phyloP scores from a whole-genome alignment of 768 basidiomycete species.

The Suillus sp. region DNA sequence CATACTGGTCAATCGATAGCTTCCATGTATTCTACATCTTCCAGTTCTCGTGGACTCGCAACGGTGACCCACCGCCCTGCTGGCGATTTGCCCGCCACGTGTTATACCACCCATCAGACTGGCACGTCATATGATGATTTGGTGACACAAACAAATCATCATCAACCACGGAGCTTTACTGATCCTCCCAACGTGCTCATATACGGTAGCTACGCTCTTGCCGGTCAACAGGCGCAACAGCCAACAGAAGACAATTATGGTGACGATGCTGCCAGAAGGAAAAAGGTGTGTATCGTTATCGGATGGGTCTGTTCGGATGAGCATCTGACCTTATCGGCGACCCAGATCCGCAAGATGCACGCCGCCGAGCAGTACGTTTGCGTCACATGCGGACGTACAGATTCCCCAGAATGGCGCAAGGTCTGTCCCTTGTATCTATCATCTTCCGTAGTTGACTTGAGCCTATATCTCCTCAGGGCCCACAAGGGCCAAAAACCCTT shows the following conservation, averaged over 20 bases:
- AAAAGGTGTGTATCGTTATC: constrained; percentile 49
- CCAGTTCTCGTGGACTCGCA: constrained; percentile 26
- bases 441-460: constrained; percentile 20
- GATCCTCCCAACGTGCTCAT: constrained; percentile 25
- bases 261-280: constrained; percentile 60
- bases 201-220: constrained; percentile 18
- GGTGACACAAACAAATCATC: constrained; percentile 15
- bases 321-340: constrained; percentile 6
- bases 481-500: constrained; percentile 93
- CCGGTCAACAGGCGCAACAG: constrained; percentile 10
- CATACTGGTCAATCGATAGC: constrained; percentile 19
- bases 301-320: background rate
- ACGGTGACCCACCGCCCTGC: constrained; percentile 15
- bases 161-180: constrained; percentile 16
- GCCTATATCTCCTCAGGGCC: constrained; percentile 57
- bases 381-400: constrained; percentile 90
- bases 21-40: constrained; percentile 30
- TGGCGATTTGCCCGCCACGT: constrained; percentile 17
- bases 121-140: constrained; percentile 22
- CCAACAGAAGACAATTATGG: constrained; percentile 42
- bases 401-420: constrained; percentile 98
- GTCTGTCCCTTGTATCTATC: constrained; percentile 34
- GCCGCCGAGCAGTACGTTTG: constrained; percentile 78
- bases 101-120: constrained; percentile 22
- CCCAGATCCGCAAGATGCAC: constrained; percentile 41